A percentile compares a stretch with the other conserved stretches of the same genome.
Conservation (phyloP, 805 yeast genomes). For the Ogataea siamensis region DNA sequence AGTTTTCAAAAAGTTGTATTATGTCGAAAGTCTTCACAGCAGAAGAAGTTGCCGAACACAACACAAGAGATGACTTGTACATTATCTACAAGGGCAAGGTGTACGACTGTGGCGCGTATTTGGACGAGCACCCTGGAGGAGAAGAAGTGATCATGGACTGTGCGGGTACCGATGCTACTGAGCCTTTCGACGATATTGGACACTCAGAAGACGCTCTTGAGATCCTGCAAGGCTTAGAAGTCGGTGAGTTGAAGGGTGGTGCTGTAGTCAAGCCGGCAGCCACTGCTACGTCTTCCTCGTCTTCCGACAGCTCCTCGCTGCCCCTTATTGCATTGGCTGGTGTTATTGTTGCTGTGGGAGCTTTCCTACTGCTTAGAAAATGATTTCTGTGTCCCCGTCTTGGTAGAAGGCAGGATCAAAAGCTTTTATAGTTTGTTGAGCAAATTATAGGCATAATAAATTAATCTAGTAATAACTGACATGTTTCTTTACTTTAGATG, state of each 20-base stretch:
- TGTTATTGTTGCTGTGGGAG: slow-evolving; percentile 41
- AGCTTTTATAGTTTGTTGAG: slow-evolving; percentile 7
- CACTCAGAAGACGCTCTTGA: slow-evolving; percentile 96
- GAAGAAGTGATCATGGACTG: slow-evolving; percentile 72
- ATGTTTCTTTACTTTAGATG: no score
- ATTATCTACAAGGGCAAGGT: slow-evolving; percentile 79
- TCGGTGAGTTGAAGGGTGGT: slow-evolving; percentile 77
- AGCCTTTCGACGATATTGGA: slow-evolving; percentile 83
- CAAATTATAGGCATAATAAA: slow-evolving; percentile 3
- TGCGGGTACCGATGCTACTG: slow-evolving; percentile 77
- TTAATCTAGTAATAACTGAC: neutral
- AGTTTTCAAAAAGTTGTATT: slow-evolving; percentile 6
- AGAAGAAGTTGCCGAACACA: slow-evolving; percentile 72
- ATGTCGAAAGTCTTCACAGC: slow-evolving; percentile 55
- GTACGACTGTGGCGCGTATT: slow-evolving; percentile 68
- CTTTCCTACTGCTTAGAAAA: slow-evolving; percentile 36
- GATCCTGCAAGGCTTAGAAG: slow-evolving; percentile 59
- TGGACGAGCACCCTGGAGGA: slow-evolving; percentile 74
- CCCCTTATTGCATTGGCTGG: slow-evolving; percentile 35
- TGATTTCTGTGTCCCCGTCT: neutral
- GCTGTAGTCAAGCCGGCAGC: slow-evolving; percentile 45
- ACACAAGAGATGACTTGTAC: slow-evolving; percentile 78
- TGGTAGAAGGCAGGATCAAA: neutral
- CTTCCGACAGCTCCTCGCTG: slow-evolving; percentile 16
- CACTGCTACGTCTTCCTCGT: slow-evolving; percentile 18